Evolutionary conservation across 2,329 filamentous ascomycete species (phyloP).

Genomic region (Graphilbum sp.): DNA sequence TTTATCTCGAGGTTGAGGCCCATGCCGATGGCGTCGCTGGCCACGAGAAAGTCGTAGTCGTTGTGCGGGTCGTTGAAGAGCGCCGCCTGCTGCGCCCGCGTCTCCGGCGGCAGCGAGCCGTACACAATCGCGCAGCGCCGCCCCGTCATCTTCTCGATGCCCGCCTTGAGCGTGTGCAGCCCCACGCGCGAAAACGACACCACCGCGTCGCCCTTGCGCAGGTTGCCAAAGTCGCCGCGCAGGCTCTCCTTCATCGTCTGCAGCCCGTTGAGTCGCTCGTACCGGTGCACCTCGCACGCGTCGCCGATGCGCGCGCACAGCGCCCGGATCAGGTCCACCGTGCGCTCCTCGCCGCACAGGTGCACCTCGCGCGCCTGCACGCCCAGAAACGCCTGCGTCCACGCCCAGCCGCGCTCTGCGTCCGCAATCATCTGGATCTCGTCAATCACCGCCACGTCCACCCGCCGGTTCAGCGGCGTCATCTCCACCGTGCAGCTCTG

Average conservation of each 20-base stretch:
- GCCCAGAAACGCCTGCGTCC: slow-evolving; percentile 82
- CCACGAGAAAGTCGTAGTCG: slow-evolving; percentile 87
- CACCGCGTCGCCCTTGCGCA: slow-evolving; percentile 80
- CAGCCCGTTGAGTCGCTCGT: slow-evolving; percentile 69
- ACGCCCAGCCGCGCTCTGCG: slow-evolving; percentile 70
- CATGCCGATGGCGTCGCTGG: slow-evolving; percentile 75
- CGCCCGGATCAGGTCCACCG: slow-evolving; percentile 61
- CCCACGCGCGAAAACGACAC: slow-evolving; percentile 72
- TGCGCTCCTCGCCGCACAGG: slow-evolving; percentile 78
- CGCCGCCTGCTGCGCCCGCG: slow-evolving; percentile 74
- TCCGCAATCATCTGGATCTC: slow-evolving; percentile 97
- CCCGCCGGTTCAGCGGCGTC: slow-evolving; percentile 34
- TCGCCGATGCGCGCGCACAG: slow-evolving; percentile 71
- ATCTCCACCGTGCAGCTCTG: slow-evolving; percentile 92
- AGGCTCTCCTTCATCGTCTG: slow-evolving; percentile 49
- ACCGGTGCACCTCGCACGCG: slow-evolving; percentile 63
- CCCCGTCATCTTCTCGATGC: slow-evolving; percentile 61
- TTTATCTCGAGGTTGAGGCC: slow-evolving; percentile 87
- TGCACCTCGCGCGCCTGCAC: slow-evolving; percentile 80
- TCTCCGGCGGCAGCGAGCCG: slow-evolving; percentile 80
- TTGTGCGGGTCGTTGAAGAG: slow-evolving; percentile 93
- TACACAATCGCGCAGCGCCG: slow-evolving; percentile 85
- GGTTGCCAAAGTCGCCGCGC: slow-evolving; percentile 41
- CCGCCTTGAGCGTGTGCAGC: slow-evolving; percentile 64
- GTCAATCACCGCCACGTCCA: slow-evolving; percentile 90